A percentile compares a stretch with the other conserved stretches of the same genome.
These are phyloP conservation scores for Debaryomyces psychrophilus DNA, from an alignment of 1,139 yeast genomes.

Conservation along the genomic window DNA sequence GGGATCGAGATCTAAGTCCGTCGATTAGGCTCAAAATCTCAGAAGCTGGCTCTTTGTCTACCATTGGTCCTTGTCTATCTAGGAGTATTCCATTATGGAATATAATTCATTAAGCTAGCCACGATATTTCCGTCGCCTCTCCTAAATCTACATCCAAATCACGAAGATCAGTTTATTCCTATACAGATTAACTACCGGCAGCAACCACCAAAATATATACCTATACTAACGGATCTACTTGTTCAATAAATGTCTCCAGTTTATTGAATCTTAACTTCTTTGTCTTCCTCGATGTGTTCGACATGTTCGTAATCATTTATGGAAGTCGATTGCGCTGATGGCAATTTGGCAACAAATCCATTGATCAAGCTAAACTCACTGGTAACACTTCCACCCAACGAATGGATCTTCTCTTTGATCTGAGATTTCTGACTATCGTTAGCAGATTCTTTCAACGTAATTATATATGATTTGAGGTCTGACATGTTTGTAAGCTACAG, in stretches of 20 bases:
- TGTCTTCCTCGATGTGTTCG: constrained; percentile 60
- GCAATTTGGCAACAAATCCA: constrained; percentile 64
- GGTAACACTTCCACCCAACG: constrained; percentile 64
- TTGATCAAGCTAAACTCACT: constrained; percentile 69
- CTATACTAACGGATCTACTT: background rate
- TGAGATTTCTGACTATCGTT: constrained; percentile 34
- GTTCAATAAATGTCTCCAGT: background rate
- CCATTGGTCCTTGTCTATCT: background rate
- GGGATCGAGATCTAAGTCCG: too few species aligned
- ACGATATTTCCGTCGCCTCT: too few species aligned
- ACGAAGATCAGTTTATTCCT: background rate
- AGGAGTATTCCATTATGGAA: too few species aligned
- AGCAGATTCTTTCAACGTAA: constrained; percentile 42
- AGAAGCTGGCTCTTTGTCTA: too few species aligned
- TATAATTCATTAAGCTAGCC: too few species aligned
- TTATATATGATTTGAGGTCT: constrained; percentile 35
- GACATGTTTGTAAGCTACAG: constrained; percentile 14
- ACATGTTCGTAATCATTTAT: constrained; percentile 51
- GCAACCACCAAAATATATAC: background rate
- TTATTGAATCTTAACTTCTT: constrained; percentile 54
- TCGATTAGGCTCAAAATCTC: too few species aligned
- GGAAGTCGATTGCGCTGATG: constrained; percentile 47
- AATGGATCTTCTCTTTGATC: constrained; percentile 36
- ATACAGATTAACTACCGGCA: background rate
- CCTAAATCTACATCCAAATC: background rate